Percentiles rank a stretch among this genome's conserved stretches.
These are phyloP conservation scores for Inosperma sp. DNA, from an alignment of 768 basidiomycete species.

Conservation along the genomic window DNA sequence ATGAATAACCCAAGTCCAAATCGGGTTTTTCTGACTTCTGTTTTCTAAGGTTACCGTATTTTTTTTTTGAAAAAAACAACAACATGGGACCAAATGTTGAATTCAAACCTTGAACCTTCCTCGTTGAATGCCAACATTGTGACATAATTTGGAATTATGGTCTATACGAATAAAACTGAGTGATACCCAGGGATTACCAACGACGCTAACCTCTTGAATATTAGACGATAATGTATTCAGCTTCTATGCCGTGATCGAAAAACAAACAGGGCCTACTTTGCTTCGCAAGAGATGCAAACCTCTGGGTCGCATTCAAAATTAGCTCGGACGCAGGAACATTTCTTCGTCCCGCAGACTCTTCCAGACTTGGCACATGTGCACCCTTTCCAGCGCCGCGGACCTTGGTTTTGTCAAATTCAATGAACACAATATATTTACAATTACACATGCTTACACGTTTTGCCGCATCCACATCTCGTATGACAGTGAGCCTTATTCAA, in stretches of 20 bases:
- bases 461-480: conserved; percentile 48
- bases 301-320: conserved; percentile 67
- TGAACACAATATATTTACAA: not conserved
- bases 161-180: conserved; percentile 23
- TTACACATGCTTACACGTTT: conserved; percentile 41
- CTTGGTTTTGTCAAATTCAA: conserved; percentile 27
- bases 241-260: not conserved
- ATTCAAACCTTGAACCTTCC: conserved; percentile 42
- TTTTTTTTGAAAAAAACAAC: not conserved
- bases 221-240: not conserved
- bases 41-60: conserved; percentile 27
- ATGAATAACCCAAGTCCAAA: conserved; percentile 58
- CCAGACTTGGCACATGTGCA: conserved; percentile 43
- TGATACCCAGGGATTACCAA: not conserved
- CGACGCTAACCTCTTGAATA: conserved; percentile 19
- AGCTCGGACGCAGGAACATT: conserved; percentile 50
- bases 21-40: conserved; percentile 39
- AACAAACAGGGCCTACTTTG: conserved; percentile 35
- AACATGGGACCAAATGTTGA: not conserved
- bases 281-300: conserved; percentile 49
- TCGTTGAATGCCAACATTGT: conserved; percentile 47
- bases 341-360: conserved; percentile 33
- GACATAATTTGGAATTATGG: conserved; percentile 30
- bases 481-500: conserved; percentile 50
- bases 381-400: conserved; percentile 51